phyloP scores from a whole-genome alignment of 2,329 filamentous ascomycete species.

The Beauveria scarabaeidicola region DNA sequence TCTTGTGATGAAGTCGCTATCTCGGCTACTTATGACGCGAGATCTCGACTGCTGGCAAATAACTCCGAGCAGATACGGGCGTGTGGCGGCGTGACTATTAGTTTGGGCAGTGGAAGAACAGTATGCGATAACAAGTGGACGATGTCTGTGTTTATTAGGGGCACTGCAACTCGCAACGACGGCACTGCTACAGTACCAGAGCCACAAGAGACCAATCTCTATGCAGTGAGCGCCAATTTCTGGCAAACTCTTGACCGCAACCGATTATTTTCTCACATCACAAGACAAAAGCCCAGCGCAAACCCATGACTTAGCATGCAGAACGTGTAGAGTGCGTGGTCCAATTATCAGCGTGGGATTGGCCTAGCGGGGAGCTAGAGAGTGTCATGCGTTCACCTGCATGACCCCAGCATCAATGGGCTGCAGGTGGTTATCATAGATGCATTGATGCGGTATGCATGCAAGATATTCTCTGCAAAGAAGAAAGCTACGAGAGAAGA shows the following conservation, averaged over 20 bases:
- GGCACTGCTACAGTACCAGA: too few relatives aligned
- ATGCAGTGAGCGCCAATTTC: neutral
- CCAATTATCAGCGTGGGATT: constrained; percentile 7
- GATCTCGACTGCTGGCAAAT: too few relatives aligned
- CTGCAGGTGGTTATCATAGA: constrained; percentile 2
- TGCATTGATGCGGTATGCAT: neutral
- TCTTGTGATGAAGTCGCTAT: too few relatives aligned
- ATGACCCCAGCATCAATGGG: constrained; percentile 3
- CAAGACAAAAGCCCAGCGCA: neutral
- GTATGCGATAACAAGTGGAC: too few relatives aligned
- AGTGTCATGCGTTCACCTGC: constrained; percentile 11
- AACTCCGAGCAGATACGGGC: too few relatives aligned
- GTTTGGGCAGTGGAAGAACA: too few relatives aligned
- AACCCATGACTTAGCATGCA: constrained; percentile 8
- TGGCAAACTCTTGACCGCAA: neutral
- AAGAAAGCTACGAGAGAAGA: neutral
- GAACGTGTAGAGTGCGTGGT: neutral
- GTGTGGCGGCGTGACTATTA: too few relatives aligned
- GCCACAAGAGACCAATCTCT: neutral
- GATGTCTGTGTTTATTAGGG: too few relatives aligned
- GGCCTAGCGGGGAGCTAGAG: neutral
- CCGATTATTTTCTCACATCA: neutral
- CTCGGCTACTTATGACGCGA: too few relatives aligned
- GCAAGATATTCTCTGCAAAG: neutral
- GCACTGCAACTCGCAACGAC: too few relatives aligned